phyloP scores from a whole-genome alignment of 805 yeast species.

The Wickerhamomyces canadensis region DNA sequence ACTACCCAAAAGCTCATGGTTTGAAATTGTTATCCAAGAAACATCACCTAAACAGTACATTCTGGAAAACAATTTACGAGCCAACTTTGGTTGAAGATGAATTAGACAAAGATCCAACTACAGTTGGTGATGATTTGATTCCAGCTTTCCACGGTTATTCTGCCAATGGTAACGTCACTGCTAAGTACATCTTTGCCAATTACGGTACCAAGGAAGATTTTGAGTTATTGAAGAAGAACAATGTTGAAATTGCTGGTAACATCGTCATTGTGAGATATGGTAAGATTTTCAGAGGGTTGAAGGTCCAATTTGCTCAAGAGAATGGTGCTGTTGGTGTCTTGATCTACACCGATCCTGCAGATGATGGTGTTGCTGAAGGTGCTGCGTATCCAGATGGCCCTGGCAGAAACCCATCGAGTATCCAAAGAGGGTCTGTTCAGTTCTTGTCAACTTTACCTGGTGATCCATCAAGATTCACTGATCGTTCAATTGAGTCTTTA shows the following conservation, averaged over 20 bases:
- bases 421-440: slow-evolving; percentile 73
- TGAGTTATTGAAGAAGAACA: slow-evolving; percentile 36
- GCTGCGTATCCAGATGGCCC: slow-evolving; percentile 71
- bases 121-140: slow-evolving; percentile 38
- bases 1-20: slow-evolving; percentile 54
- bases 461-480: slow-evolving; percentile 63
- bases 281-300: slow-evolving; percentile 61
- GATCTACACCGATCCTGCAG: slow-evolving; percentile 66
- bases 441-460: slow-evolving; percentile 61
- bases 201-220: slow-evolving; percentile 64
- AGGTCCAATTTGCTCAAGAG: slow-evolving; percentile 72
- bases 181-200: slow-evolving; percentile 58
- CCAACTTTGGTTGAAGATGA: slow-evolving; percentile 52
- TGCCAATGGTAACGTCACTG: slow-evolving; percentile 71
- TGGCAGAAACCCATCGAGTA: slow-evolving; percentile 69
- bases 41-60: too few species aligned
- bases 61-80: slow-evolving; percentile 36
- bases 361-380: slow-evolving; percentile 53
- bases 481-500: slow-evolving; percentile 53
- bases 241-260: slow-evolving; percentile 48
- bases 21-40: slow-evolving; percentile 34
- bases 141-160: slow-evolving; percentile 78
- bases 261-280: slow-evolving; percentile 70
- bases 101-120: slow-evolving; percentile 44
- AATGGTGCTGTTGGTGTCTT: slow-evolving; percentile 63